phyloP scores from a whole-genome alignment of 2,329 filamentous ascomycete genomes.

The Sporothrix mexicana region DNA sequence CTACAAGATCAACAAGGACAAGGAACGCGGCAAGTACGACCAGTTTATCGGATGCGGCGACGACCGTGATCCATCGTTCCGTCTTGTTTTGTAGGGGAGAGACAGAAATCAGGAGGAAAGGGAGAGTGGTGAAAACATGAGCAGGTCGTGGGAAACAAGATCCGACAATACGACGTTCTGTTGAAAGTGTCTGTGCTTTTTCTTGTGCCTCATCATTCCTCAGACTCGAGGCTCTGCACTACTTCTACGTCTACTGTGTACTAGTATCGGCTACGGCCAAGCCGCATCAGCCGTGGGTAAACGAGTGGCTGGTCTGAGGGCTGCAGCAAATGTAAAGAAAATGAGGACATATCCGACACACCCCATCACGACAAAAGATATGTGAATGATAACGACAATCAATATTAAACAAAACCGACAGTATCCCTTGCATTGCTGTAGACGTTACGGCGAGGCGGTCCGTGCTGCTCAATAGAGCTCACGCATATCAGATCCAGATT shows the following conservation, averaged over 20 bases:
- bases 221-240: neutral
- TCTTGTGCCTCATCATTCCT: neutral
- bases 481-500: neutral
- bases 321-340: neutral
- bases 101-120: neutral
- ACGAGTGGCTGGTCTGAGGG: neutral
- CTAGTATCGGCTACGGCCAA: neutral
- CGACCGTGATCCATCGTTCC: slow-evolving; percentile 68
- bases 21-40: slow-evolving; percentile 63
- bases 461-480: neutral
- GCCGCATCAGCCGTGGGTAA: neutral
- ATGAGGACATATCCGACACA: neutral
- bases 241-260: neutral
- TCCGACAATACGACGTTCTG: slow-evolving; percentile 1
- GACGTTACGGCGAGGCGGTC: neutral
- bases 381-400: neutral
- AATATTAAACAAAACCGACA: neutral
- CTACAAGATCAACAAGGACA: slow-evolving; percentile 67
- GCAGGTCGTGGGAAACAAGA: slow-evolving; percentile 7
- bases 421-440: neutral
- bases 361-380: neutral
- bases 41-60: slow-evolving; percentile 63
- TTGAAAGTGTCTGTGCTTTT: neutral
- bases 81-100: slow-evolving; percentile 58
- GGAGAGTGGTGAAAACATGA: neutral